These are phyloP conservation scores for Talaromyces liani DNA, from an alignment of 495 filamentous ascomycete genomes.

Conservation along the genomic window DNA sequence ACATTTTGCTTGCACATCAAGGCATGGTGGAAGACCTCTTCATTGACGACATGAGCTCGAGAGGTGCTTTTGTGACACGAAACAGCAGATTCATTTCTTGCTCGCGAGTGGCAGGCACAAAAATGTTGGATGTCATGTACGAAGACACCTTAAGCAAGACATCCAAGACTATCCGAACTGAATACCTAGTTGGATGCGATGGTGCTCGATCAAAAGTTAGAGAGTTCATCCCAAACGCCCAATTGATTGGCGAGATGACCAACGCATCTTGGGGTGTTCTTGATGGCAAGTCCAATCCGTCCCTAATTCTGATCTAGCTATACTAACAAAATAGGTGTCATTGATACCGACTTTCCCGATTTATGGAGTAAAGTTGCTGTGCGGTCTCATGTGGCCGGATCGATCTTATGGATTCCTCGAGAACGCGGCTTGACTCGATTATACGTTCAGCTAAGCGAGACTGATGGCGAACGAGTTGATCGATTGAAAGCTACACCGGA, in stretches of 20 bases:
- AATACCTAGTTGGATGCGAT: slow-evolving; percentile 59
- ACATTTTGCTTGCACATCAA: slow-evolving; percentile 66
- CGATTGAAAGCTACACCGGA: slow-evolving; percentile 50
- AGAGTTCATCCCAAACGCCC: slow-evolving; percentile 41
- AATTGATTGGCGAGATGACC: slow-evolving; percentile 49
- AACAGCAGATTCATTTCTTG: slow-evolving; percentile 51
- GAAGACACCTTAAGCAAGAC: slow-evolving; percentile 37
- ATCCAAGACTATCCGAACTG: slow-evolving; percentile 47
- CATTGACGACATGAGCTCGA: slow-evolving; percentile 52
- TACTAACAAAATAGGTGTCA: slow-evolving; percentile 20
- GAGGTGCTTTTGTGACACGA: slow-evolving; percentile 49
- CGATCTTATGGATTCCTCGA: slow-evolving; percentile 58
- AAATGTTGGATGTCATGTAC: slow-evolving; percentile 42
- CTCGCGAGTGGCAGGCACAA: slow-evolving; percentile 40
- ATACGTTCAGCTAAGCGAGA: slow-evolving; percentile 57
- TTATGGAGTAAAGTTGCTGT: slow-evolving; percentile 59
- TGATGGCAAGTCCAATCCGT: slow-evolving; percentile 27
- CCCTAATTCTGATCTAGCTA: too few relatives aligned
- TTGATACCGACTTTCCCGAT: slow-evolving; percentile 61
- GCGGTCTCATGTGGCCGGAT: slow-evolving; percentile 50
- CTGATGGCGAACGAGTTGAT: slow-evolving; percentile 23
- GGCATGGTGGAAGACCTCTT: slow-evolving; percentile 65
- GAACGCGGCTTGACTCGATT: slow-evolving; percentile 58
- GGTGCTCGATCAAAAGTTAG: slow-evolving; percentile 56
- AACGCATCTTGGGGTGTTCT: slow-evolving; percentile 52